Evolutionary conservation across 2,329 filamentous ascomycete species (phyloP), one percentile per base, ranked within the genome.

Genomic region (Ceratocystis diversiconidia): DNA sequence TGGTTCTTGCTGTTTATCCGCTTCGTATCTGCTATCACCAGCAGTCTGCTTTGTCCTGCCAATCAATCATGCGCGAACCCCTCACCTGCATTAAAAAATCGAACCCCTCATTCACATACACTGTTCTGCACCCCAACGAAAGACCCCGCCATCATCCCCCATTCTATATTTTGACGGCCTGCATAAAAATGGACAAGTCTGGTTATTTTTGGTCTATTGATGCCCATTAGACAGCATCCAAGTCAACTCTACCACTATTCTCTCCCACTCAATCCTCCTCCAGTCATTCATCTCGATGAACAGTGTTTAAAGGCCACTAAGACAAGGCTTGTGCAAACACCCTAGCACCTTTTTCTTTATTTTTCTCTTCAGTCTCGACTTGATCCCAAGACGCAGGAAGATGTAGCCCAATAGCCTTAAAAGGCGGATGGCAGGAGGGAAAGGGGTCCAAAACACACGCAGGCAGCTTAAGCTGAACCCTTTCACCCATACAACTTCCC

Each of bases 41-140:
- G 30, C 12, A 36, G 28, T 28, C n/a, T 62, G 61, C 15, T 62
- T 36, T 8, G 22, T 46, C 25, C 19, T 62, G 25, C 22, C 46
- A 44, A 62, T 17, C 46, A 44, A 48, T 46, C 61, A 62, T 50
- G 61, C 61, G 61, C 61, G 41, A 48, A 62, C 61, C 61, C 61
- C 61, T 62, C 61, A 50, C 61, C 41, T 62, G 52, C 52, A 59
- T 59, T 30, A 17, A 59, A 12, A 59, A 32, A 32, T 17, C 52
- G 52, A 59, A 32, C 52, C 52, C 52, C 52, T 59, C 52, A 59
- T 17, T 30, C 15, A 59, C 22, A 59, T 7, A 59, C 52, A 32
- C 52, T 5, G 52, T 36, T 17, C 52, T 59, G 28, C 17, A 30
- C 52, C 28, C 28, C 4, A 7, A 59, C 28, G 52, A 12, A 59